phyloP scores from a whole-genome alignment of 2,329 filamentous ascomycete genomes.

The Hypoxylon sp. region DNA sequence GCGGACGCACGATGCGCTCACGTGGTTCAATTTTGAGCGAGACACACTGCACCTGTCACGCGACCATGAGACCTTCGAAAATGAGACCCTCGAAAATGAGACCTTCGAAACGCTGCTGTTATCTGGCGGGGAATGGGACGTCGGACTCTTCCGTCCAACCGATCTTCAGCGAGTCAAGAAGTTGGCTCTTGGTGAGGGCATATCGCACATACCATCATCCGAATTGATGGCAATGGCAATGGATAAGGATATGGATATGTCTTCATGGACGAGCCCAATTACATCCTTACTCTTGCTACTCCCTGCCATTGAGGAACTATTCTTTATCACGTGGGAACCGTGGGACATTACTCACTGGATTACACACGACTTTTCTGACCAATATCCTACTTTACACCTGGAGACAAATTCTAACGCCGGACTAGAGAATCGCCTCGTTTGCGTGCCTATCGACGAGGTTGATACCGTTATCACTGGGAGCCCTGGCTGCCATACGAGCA shows the following conservation, averaged over 20 bases:
- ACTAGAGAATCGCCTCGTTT: neutral
- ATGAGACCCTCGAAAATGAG: too few relatives aligned
- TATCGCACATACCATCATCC: neutral
- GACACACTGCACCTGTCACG: conserved; percentile 34
- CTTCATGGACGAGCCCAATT: neutral
- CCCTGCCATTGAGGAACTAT: conserved; percentile 13
- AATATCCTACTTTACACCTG: neutral
- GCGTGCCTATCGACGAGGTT: conserved; percentile 7
- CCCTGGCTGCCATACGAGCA: neutral
- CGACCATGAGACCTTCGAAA: too few relatives aligned
- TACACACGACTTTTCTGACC: neutral
- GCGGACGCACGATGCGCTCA: conserved; percentile 35
- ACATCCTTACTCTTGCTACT: conserved; percentile 2
- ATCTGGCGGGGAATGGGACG: conserved; percentile 32
- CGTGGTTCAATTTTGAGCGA: conserved; percentile 43
- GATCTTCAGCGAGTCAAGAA: conserved; percentile 35
- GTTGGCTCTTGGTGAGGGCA: conserved; percentile 23
- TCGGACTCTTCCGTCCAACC: conserved; percentile 36
- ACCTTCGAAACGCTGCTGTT: conserved; percentile 9
- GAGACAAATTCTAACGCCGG: neutral
- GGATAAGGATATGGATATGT: too few relatives aligned
- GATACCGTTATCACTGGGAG: neutral
- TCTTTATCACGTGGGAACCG: conserved; percentile 1
- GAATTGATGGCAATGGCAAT: too few relatives aligned
- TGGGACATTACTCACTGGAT: neutral